Conservation (phyloP, 192 early-diverging fungal species). For the Coemansia sp. region DNA sequence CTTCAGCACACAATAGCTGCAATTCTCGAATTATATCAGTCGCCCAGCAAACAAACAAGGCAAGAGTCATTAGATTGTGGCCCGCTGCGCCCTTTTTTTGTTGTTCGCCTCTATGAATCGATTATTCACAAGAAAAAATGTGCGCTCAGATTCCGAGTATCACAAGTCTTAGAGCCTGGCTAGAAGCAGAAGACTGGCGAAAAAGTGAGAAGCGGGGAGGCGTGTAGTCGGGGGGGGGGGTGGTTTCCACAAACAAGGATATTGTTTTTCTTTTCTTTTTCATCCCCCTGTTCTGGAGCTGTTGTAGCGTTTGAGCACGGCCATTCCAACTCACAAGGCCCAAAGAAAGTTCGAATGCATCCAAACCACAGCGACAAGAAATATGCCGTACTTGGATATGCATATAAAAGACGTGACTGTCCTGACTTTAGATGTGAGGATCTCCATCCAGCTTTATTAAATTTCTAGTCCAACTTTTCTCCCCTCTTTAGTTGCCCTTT, state of each 20-base stretch:
- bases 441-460: slow-evolving; percentile 15
- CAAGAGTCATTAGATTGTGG: not conserved
- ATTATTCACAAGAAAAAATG: not conserved
- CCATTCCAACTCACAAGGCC: not conserved
- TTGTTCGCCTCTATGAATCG: not conserved
- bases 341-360: not conserved
- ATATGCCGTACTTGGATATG: not conserved
- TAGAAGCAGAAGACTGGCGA: not conserved
- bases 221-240: not conserved
- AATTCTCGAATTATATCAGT: not conserved
- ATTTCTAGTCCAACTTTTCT: slow-evolving; percentile 12
- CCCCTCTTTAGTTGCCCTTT: slow-evolving; percentile 5
- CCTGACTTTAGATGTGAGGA: not conserved
- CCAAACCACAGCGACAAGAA: not conserved
- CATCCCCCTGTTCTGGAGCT: slow-evolving; percentile 8
- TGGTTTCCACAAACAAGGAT: not conserved
- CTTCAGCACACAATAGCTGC: not conserved
- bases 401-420: not conserved
- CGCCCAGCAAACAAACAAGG: slow-evolving; percentile 1
- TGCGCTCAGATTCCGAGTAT: slow-evolving; percentile 5
- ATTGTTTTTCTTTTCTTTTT: not conserved
- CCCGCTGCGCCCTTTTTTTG: not conserved
- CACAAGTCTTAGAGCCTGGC: not conserved
- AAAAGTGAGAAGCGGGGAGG: not conserved
- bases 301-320: not conserved